These are phyloP conservation scores for Volvox africanus DNA, from an alignment of 139 green algal species.

Conservation along the genomic window DNA sequence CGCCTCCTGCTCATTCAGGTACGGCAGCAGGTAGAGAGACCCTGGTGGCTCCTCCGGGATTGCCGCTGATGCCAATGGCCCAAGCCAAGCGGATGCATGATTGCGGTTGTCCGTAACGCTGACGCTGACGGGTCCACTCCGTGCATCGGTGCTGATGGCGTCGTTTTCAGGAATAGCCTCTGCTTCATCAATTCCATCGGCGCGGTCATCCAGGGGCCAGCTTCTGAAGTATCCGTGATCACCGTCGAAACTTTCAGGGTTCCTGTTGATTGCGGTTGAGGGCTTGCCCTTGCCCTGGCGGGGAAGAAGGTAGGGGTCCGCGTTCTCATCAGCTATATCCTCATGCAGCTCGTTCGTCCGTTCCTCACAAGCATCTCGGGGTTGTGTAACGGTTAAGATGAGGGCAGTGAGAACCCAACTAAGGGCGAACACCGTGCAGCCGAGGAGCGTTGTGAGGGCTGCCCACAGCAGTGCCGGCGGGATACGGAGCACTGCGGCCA, in stretches of 20 bases:
- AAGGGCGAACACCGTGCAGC: neutral
- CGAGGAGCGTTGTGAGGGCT: neutral
- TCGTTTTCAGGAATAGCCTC: neutral
- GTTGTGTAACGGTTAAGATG: neutral
- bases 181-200: neutral
- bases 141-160: too few relatives aligned
- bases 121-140: too few relatives aligned
- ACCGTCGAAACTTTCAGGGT: neutral
- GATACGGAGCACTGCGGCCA: neutral
- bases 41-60: too few relatives aligned
- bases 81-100: too few relatives aligned
- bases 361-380: neutral
- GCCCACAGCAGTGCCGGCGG: neutral
- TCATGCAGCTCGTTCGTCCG: too few relatives aligned
- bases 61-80: too few relatives aligned
- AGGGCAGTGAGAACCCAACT: slow-evolving; percentile 30
- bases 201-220: neutral
- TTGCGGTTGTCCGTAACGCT: too few relatives aligned
- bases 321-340: neutral
- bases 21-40: neutral
- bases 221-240: neutral
- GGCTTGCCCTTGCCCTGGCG: neutral
- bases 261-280: neutral
- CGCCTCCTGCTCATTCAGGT: neutral
- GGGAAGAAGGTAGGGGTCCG: neutral